Evolutionary conservation across 2,329 filamentous ascomycete genomes (phyloP), one percentile per base, ranked within the genome.

Genomic region (Conoideocrella luteorostrata): DNA sequence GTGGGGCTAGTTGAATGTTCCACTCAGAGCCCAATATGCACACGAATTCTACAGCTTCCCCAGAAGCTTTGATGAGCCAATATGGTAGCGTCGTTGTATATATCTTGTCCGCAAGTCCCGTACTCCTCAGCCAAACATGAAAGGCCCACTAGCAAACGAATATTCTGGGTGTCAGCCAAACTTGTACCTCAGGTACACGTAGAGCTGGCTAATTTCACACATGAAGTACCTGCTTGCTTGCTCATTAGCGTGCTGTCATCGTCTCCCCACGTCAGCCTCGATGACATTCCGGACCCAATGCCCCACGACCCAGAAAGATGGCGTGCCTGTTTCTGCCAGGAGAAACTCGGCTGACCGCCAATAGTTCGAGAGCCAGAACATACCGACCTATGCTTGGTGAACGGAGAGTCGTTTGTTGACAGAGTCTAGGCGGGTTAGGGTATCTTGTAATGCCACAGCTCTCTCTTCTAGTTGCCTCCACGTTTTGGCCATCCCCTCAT

Each of bases 281-380:
- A 39, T 28, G 36, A 39, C 36, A 39, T 39, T 39, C 36, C 36
- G n/a, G 22, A 13, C n/a, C 36, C 23, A 22, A 39, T 29, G 20
- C 12, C 36, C 34, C 36, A 22, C 36, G 22, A 17, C 20, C 34
- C 18, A 39, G 36, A 22, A 15, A 26, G n/a, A 28, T 26, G 36
- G 36, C 18, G 34, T 39, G n/a, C 23, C 36, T 39, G 20, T 7
- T 39, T 33, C 18, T 24, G 22, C 22, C 22, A 13, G 36, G 36
- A 22, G 9, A 17, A 9, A 17, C n/a, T 18, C 12, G 30, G n/a
- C n/a, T 17, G 3, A 17, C 18, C n/a, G n/a, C 30, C 30, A 33
- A 18, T 15, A 5, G 7, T 33, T 33, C 30, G 18, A 33, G 7
- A 33, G 30, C 11, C 34, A 15, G 22, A 37, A 21, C 34, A 37